phyloP scores from a whole-genome alignment of 2,329 filamentous ascomycete species.

The Cercospora nicotianae region DNA sequence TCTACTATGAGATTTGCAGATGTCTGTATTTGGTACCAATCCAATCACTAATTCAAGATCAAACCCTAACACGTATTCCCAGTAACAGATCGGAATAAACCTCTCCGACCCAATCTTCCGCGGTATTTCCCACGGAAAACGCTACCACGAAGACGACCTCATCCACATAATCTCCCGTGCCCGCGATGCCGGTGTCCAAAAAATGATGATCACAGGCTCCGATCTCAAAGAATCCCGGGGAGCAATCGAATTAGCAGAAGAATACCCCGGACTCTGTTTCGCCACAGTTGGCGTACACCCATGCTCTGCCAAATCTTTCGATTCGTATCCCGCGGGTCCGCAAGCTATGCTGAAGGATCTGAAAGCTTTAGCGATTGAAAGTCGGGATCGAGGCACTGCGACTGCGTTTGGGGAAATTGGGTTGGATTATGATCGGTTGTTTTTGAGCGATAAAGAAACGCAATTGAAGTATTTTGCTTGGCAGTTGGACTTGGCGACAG shows the following conservation, averaged over 20 bases:
- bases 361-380: slow-evolving; percentile 61
- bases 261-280: slow-evolving; percentile 78
- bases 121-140: slow-evolving; percentile 78
- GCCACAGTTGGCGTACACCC: slow-evolving; percentile 93
- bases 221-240: slow-evolving; percentile 75
- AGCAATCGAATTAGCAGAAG: slow-evolving; percentile 70
- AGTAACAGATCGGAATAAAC: slow-evolving; percentile 79
- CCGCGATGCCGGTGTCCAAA: slow-evolving; percentile 73
- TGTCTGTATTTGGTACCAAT: slow-evolving; percentile 22
- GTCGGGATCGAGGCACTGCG: slow-evolving; percentile 60
- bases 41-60: background rate
- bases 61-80: slow-evolving; percentile 3
- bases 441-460: slow-evolving; percentile 73
- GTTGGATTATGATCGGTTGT: slow-evolving; percentile 90
- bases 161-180: slow-evolving; percentile 76
- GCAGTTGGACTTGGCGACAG: slow-evolving; percentile 76
- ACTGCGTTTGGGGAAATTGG: slow-evolving; percentile 92
- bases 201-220: slow-evolving; percentile 91
- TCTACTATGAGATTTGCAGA: slow-evolving; percentile 24
- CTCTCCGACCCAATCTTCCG: slow-evolving; percentile 88
- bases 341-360: slow-evolving; percentile 59
- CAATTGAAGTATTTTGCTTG: slow-evolving; percentile 83
- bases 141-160: slow-evolving; percentile 72
- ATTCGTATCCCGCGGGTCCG: slow-evolving; percentile 59
- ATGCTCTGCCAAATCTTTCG: slow-evolving; percentile 80